Evolutionary conservation across 108 stramenopile genomes (phyloP).

Genomic region (Epipyxis sp.): DNA sequence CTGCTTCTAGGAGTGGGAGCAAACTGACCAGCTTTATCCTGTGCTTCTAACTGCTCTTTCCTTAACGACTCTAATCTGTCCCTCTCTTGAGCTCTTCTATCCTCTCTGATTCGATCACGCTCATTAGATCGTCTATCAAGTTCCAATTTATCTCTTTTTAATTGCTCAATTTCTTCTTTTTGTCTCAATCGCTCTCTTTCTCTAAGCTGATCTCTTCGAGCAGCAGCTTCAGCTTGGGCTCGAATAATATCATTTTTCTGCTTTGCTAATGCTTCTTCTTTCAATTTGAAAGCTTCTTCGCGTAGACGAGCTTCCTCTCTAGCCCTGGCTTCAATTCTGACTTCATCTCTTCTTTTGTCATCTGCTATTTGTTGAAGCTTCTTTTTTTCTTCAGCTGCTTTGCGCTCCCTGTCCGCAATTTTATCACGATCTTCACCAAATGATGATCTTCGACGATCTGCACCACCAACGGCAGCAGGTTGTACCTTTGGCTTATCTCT

Average conservation of each 20-base stretch:
- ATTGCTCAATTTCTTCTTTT: constrained; percentile 31
- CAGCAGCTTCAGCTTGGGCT: not conserved
- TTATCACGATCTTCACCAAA: not conserved
- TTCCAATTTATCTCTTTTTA: constrained; percentile 31
- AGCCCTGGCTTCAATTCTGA: constrained; percentile 7
- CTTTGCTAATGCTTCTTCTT: not conserved
- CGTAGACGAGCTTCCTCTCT: constrained; percentile 12
- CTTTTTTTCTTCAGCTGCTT: not conserved
- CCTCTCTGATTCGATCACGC: not conserved
- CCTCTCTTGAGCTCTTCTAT: not conserved
- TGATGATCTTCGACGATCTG: not conserved
- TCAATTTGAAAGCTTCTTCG: not conserved
- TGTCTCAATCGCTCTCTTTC: not conserved
- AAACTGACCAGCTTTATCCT: constrained; percentile 14
- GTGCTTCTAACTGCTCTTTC: constrained; percentile 26
- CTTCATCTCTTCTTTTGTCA: not conserved
- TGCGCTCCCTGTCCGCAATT: not conserved
- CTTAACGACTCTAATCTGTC: not conserved
- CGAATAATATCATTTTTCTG: not conserved
- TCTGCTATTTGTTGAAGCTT: not conserved
- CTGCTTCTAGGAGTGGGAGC: not conserved
- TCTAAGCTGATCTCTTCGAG: not conserved
- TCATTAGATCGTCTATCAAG: constrained; percentile 8
- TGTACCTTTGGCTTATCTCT: not conserved
- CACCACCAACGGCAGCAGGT: not conserved